Evolutionary conservation across 495 filamentous ascomycete genomes (phyloP).

Genomic region (Margaritispora aquatica): DNA sequence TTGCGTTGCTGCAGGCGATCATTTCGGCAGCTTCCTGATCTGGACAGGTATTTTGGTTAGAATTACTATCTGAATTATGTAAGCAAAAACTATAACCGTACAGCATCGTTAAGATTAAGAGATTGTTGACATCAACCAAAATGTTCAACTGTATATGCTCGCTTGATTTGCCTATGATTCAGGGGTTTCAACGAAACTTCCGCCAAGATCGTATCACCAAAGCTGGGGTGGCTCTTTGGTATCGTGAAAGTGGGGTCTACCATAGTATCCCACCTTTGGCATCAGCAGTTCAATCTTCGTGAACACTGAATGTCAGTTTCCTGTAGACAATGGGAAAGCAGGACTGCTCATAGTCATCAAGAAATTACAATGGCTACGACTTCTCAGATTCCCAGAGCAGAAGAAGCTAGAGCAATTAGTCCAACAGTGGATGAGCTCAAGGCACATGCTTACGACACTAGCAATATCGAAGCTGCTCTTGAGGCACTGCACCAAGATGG

Average conservation of each 20-base stretch:
- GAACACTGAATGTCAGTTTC: background rate
- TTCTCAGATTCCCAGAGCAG: background rate
- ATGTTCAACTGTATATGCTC: background rate
- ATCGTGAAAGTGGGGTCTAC: background rate
- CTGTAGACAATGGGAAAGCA: no score
- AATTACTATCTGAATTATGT: no score
- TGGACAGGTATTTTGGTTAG: no score
- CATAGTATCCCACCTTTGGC: background rate
- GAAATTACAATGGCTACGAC: background rate
- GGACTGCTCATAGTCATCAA: no score
- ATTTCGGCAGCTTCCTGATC: background rate
- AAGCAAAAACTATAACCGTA: no score
- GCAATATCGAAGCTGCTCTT: constrained; percentile 21
- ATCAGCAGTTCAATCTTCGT: background rate
- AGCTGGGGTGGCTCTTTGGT: background rate
- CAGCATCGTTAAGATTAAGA: no score
- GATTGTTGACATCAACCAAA: no score
- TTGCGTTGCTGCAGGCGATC: background rate
- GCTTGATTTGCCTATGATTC: background rate
- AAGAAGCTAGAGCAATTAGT: constrained; percentile 6
- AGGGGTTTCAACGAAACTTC: background rate
- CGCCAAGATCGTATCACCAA: background rate
- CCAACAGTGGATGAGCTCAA: constrained; percentile 19
- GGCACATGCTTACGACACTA: constrained; percentile 8
- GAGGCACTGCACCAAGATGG: constrained; percentile 27